Base-by-base conservation (phyloP, 192 early-diverging fungal species). In the Coemansia asiatica region DNA sequence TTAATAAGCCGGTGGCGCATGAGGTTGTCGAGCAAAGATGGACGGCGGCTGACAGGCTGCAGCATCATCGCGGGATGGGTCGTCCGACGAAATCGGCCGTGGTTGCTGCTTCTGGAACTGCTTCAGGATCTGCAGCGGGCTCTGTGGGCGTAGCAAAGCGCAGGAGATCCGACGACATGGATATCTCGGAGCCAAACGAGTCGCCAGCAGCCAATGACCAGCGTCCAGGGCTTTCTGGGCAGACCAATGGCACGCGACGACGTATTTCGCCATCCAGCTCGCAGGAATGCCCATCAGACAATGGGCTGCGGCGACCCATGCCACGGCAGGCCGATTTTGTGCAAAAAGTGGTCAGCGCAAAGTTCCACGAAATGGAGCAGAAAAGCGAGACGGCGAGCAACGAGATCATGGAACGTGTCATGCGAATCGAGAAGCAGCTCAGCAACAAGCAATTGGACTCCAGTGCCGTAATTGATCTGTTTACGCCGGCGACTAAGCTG, bases 401-500 rank as follows among this genome's bases (percentile, higher is more conserved):
- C 50, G 64, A 74, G 47, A 78, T 78, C 16, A 74, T 83, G 78
- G 69, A 79, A 56, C 71, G 71, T 10, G 78, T 76, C 1, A 65
- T 75, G 66, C 77, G 75, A 9, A 75, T 77, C 38, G 75, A 83
- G 49, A 66, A 76, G 70, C 77, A 74, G 58, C 74, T 81, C 0
- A 76, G 36, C 36, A 25, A 25, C 25, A 29, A 60, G 31, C 66
- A 57, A 22, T 51, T 81, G 29, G 75, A 77, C 19, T 64, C 76
- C 13, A 61, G 69, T 47, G 64, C 62, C 25, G 78, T 82, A 7
- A 60, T 81, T 7, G 79, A 83, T 18, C 38, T 86, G 50, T 77
- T 86, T 27, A 83, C 84, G 23, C 85, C 85, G 13, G 75, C 78
- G 12, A 86, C 85, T 0, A 86, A 86, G 56, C 81, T 81, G 19